Base-by-base conservation (phyloP, 1,284 basidiomycete species). In the Apiotrichum akiyoshidainum region DNA sequence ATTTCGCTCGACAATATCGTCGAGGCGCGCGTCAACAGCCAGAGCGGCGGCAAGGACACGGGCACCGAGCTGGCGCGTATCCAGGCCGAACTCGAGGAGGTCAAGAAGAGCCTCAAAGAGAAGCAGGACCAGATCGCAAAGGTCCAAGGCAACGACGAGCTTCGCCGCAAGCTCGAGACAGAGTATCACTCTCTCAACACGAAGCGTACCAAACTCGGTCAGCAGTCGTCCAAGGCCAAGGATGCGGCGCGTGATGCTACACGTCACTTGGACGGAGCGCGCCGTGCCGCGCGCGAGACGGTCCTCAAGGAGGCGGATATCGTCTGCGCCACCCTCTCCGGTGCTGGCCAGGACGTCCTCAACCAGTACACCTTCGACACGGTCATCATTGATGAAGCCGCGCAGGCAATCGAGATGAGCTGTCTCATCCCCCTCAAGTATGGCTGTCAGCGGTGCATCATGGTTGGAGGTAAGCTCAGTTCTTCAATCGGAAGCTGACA, bases 381-480 rank as follows among this genome's bases (percentile, higher is more conserved):
- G 74, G 86, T 99, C 63, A 87, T 99, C 70, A 96, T 99, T 65
- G 96, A 99, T 72, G 96, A 99, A 77, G 96, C 96, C 0, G 95
- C 95, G 1, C 96, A 99, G 77, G 90, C 94, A 5, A 89, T 98
- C 49, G 96, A 99, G 76, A 82, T 98, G 57, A 94, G 90, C 70
- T 92, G 93, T n/a, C 79, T 99, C 59, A 99, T 99, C 63, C 96
- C 96, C 41, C 81, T 99, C 58, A 94, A 91, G 71, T 99, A 94
- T 77, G 84, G 84, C 39, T 90, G 87, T 69, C 83, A 83, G 56
- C 85, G 87, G 39, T 97, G 92, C 71, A 87, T 99, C 63, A 87
- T 99, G 85, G 94, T 99, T 49, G 96, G 96, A 80, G 87, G 88
- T 87, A 66, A 69, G 83, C 67, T 5, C 10, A n/a, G 19, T 14